Conservation (phyloP, 441 rosid genomes). For the Macaranga tanarius region DNA sequence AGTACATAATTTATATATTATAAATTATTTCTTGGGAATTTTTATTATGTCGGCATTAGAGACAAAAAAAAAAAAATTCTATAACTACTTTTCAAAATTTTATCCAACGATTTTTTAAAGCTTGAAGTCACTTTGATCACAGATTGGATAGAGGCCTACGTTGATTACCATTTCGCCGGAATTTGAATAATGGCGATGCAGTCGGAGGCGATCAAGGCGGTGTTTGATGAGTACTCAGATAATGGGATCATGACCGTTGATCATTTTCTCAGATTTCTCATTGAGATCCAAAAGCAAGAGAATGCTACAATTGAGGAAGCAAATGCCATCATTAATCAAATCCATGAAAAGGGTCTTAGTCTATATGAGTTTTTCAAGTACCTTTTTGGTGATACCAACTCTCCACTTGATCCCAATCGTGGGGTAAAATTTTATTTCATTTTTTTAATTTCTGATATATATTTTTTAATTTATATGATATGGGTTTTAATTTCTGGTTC, state of each 20-base stretch:
- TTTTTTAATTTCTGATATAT: background rate
- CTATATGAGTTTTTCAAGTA: constrained; percentile 71
- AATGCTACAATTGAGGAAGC: constrained; percentile 62
- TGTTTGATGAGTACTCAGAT: constrained; percentile 60
- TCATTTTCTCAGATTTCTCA: constrained; percentile 61
- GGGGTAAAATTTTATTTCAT: constrained; percentile 42
- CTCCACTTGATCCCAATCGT: constrained; percentile 49
- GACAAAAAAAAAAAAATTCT: no score
- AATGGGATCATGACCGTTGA: constrained; percentile 60
- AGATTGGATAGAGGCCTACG: no score
- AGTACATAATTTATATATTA: no score
- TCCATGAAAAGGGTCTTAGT: constrained; percentile 41
- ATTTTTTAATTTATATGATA: background rate
- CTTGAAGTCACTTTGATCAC: no score
- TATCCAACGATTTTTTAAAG: no score
- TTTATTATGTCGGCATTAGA: no score
- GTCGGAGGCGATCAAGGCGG: constrained; percentile 56
- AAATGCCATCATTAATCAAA: constrained; percentile 50
- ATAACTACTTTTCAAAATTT: no score
- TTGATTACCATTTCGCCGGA: background rate
- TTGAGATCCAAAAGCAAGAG: constrained; percentile 61
- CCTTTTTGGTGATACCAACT: constrained; percentile 56
- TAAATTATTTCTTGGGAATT: no score
- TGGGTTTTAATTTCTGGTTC: no score
- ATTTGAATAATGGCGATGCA: constrained; percentile 32